Base-by-base conservation (phyloP, 2,329 filamentous ascomycete genomes). In the Botrytis squamosa region DNA sequence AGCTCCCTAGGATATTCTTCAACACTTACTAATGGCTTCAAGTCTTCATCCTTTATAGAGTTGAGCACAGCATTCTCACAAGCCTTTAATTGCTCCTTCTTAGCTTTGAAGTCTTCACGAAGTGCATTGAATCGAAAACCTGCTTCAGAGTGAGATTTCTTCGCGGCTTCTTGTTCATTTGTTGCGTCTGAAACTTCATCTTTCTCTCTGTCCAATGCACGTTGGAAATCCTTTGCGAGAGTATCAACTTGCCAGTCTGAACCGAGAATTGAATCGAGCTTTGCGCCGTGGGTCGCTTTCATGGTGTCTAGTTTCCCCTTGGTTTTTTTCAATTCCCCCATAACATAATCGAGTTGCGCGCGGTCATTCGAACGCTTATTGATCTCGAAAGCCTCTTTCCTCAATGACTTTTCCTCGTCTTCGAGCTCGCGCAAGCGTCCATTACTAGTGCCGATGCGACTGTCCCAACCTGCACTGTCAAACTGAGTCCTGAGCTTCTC, bases 291-390 rank as follows among this genome's bases (percentile, higher is more conserved):
- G 0, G 93, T 93, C 66, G 86, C 89, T 75, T 86, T 89, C 84
- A 98, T 89, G 0, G 93, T 96, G 14, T 94, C 88, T 3, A 98
- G 85, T 75, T 92, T 92, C 49, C 89, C 88, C 81, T 92, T 89
- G 72, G 91, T 89, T 77, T 94, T 91, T 76, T 89, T 88, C 42
- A 94, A 83, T 79, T 97, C 93, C 78, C 94, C 95, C 79, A 92
- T 94, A 49, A 95, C 87, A 77, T 93, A 90, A 73, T 97, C 93
- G 18, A 99, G 86, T 78, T 93, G 91, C 20, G 95, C 96, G 55
- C 94, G 88, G 75, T 97, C 94, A 6, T 91, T 90, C 9, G 94
- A 94, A 73, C 93, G 88, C 73, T 91, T 90, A 3, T 93, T 97
- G 74, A 92, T 93, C 78, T 97, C 92, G 14, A 94, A 88, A 52